Evolutionary conservation across 2,329 filamentous ascomycete genomes (phyloP).

Genomic region (Dothidotthia symphoricarpi): DNA sequence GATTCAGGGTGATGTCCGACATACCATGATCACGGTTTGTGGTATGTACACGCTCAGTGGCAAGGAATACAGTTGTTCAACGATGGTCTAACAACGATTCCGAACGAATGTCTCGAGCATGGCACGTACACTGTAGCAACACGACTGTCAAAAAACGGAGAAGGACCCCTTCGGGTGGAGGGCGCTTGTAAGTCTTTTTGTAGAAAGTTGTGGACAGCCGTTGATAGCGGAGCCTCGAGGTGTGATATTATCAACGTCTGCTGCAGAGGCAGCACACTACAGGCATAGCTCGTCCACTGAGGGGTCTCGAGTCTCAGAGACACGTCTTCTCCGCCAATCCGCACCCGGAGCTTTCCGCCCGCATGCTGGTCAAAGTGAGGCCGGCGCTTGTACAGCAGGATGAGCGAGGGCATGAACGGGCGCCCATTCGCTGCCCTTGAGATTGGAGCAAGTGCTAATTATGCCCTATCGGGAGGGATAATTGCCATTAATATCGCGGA

Average conservation of each 20-base stretch:
- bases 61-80: slow-evolving; percentile 14
- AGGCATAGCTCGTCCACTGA: slow-evolving; percentile 29
- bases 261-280: slow-evolving; percentile 39
- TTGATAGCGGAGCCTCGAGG: slow-evolving; percentile 34
- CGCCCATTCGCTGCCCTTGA: slow-evolving; percentile 30
- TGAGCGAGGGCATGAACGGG: slow-evolving; percentile 25
- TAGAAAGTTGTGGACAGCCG: slow-evolving; percentile 37
- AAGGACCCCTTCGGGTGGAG: slow-evolving; percentile 43
- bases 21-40: slow-evolving; percentile 39
- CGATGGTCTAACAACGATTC: slow-evolving; percentile 22
- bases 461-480: slow-evolving; percentile 19
- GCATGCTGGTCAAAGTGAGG: slow-evolving; percentile 24
- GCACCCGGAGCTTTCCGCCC: slow-evolving; percentile 25
- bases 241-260: slow-evolving; percentile 30
- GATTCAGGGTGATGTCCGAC: slow-evolving; percentile 7
- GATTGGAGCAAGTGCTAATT: slow-evolving; percentile 22
- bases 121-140: slow-evolving; percentile 32
- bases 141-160: slow-evolving; percentile 37
- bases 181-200: slow-evolving; percentile 46
- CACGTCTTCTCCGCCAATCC: slow-evolving; percentile 31
- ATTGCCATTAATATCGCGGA: slow-evolving; percentile 37
- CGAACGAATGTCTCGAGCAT: slow-evolving; percentile 28
- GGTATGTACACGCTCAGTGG: slow-evolving; percentile 19
- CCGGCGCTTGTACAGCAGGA: slow-evolving; percentile 38
- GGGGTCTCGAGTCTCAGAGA: slow-evolving; percentile 21